phyloP scores from a whole-genome alignment of 257 asterid species.

The Craterostigma plantagineum region DNA sequence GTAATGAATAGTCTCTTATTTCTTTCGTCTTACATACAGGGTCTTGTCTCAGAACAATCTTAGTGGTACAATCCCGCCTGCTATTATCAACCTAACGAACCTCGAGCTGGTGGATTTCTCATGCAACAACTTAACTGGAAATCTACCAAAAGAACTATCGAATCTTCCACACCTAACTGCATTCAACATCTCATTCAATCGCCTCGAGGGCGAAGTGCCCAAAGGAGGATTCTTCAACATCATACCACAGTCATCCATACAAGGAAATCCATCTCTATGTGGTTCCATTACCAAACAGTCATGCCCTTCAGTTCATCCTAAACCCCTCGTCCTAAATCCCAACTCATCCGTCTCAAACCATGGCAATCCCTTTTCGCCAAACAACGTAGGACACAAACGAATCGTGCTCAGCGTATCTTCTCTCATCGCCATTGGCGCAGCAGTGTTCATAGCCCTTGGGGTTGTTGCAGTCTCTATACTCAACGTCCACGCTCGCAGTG shows the following conservation, averaged over 20 bases:
- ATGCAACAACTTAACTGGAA: slow-evolving; percentile 52
- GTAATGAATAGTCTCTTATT: not conserved
- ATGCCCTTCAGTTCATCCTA: slow-evolving; percentile 72
- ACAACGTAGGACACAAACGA: slow-evolving; percentile 34
- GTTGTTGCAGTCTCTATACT: slow-evolving; percentile 56
- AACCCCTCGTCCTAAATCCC: slow-evolving; percentile 78
- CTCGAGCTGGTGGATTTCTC: slow-evolving; percentile 54
- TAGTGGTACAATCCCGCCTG: slow-evolving; percentile 38
- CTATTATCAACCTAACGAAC: slow-evolving; percentile 34
- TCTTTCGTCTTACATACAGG: slow-evolving; percentile 23
- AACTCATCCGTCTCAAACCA: slow-evolving; percentile 44
- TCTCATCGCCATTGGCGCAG: slow-evolving; percentile 79
- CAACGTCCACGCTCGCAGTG: slow-evolving; percentile 42
- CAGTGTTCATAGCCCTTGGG: slow-evolving; percentile 67
- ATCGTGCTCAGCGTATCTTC: slow-evolving; percentile 62
- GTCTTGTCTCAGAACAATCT: slow-evolving; percentile 48
- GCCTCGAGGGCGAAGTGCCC: slow-evolving; percentile 65
- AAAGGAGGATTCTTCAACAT: slow-evolving; percentile 72
- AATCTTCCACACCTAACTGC: slow-evolving; percentile 38
- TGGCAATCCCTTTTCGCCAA: slow-evolving; percentile 8
- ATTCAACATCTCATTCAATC: slow-evolving; percentile 57
- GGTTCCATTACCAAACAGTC: slow-evolving; percentile 61
- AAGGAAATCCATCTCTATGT: slow-evolving; percentile 62
- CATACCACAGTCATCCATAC: slow-evolving; percentile 44
- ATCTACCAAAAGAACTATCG: slow-evolving; percentile 49